These are phyloP conservation scores for Emericellopsis atlantica DNA, from an alignment of 2,329 filamentous ascomycete species.

Conservation along the genomic window DNA sequence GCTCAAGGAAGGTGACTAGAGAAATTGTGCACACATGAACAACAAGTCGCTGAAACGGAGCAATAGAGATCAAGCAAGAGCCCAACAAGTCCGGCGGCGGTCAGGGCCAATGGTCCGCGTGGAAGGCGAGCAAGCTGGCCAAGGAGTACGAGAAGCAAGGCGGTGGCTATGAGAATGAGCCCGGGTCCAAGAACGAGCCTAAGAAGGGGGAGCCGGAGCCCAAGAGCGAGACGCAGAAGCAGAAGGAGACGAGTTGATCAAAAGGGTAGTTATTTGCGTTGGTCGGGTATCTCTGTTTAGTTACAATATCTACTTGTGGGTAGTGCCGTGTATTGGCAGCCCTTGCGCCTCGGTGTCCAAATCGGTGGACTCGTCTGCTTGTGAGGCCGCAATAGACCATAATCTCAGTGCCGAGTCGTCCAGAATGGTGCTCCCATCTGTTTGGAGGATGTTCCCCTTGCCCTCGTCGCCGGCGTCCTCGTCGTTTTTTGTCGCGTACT, in stretches of 20 bases:
- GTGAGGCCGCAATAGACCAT: slow-evolving; percentile 6
- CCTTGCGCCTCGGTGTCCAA: too few species aligned
- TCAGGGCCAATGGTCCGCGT: slow-evolving; percentile 14
- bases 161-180: slow-evolving; percentile 24
- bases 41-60: neutral
- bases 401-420: slow-evolving; percentile 10
- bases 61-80: slow-evolving; percentile 26
- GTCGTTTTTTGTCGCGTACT: slow-evolving; percentile 7
- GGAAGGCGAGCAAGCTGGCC: slow-evolving; percentile 20
- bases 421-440: slow-evolving; percentile 1
- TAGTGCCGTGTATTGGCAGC: too few species aligned
- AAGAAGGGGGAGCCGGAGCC: slow-evolving; percentile 13
- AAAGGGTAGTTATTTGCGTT: neutral
- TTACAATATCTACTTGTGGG: too few species aligned
- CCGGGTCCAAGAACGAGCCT: slow-evolving; percentile 24
- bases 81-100: slow-evolving; percentile 26
- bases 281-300: too few species aligned
- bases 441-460: too few species aligned
- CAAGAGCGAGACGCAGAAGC: slow-evolving; percentile 12
- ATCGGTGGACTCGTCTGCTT: neutral
- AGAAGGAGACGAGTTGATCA: slow-evolving; percentile 2
- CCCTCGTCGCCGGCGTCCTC: neutral
- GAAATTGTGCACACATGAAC: too few species aligned
- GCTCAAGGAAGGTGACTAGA: slow-evolving; percentile 20
- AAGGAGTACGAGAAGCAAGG: slow-evolving; percentile 29